Conservation (phyloP, 148 eudicot genomes). For the Persicaria tinctoria region DNA sequence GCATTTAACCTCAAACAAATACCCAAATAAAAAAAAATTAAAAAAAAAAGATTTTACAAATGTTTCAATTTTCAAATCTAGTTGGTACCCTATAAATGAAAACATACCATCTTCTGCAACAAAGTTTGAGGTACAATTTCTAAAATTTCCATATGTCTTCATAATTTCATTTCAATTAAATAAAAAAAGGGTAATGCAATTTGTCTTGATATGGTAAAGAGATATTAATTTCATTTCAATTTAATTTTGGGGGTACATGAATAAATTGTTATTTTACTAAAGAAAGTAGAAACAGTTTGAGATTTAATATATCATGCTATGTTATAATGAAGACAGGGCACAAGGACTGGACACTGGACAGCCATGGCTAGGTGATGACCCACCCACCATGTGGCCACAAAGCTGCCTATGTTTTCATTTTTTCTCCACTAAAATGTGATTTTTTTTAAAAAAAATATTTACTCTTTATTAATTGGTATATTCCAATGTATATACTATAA, state of each 20-base stretch:
- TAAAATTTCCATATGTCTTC: background rate
- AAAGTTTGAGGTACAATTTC: background rate
- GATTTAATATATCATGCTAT: background rate
- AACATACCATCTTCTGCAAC: background rate
- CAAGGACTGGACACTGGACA: conserved; percentile 6
- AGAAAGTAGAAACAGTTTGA: background rate
- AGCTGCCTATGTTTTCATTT: conserved; percentile 6
- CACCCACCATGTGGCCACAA: conserved; percentile 12
- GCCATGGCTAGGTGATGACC: conserved; percentile 8
- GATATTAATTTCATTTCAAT: background rate
- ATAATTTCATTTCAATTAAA: background rate
- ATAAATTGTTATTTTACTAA: background rate
- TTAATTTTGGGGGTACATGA: background rate
- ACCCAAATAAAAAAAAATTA: background rate
- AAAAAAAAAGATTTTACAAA: background rate
- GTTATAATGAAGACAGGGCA: conserved; percentile 10
- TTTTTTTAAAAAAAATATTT: no score
- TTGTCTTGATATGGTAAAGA: background rate
- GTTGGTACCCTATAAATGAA: background rate
- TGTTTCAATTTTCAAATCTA: background rate
- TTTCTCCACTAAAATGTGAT: background rate
- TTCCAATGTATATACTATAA: no score
- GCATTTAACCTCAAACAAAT: conserved; percentile 12
- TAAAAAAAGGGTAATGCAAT: background rate
- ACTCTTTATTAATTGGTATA: no score